phyloP scores from a whole-genome alignment of 2,329 filamentous ascomycete species.

The Torrubiella hemipterigena region DNA sequence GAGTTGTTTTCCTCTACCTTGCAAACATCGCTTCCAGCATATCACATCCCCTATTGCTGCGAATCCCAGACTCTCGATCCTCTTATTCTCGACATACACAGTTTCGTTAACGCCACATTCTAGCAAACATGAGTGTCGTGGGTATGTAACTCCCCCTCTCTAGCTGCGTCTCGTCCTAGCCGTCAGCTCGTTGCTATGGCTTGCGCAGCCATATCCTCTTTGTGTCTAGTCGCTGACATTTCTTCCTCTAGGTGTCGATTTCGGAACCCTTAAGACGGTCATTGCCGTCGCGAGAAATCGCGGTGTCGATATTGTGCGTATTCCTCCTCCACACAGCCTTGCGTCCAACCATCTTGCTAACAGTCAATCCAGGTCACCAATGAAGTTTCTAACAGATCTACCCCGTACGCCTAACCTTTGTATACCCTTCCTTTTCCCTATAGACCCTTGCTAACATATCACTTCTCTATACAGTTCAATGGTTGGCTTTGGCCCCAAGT shows the following conservation, averaged over 20 bases:
- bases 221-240: constrained; percentile 4
- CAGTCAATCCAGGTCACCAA: constrained; percentile 87
- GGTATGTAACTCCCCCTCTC: constrained; percentile 33
- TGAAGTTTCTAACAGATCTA: constrained; percentile 96
- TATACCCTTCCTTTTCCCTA: constrained; percentile 4
- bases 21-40: no score
- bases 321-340: constrained; percentile 11
- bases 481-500: constrained; percentile 90
- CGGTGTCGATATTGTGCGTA: constrained; percentile 94
- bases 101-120: no score
- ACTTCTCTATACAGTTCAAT: constrained; percentile 61
- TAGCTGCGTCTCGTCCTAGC: no score
- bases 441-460: constrained; percentile 6
- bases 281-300: constrained; percentile 96
- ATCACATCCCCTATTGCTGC: no score
- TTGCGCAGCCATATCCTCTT: not conserved
- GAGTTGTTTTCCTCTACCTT: no score
- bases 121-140: constrained; percentile 48
- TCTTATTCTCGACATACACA: no score
- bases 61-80: no score
- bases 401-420: constrained; percentile 60
- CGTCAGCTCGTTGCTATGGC: constrained; percentile 3
- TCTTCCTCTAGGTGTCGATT: constrained; percentile 61
- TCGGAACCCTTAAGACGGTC: constrained; percentile 93
- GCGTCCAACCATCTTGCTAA: no score